Evolutionary conservation across 345 rosid species (phyloP).

Genomic region (Camelina sativa): DNA sequence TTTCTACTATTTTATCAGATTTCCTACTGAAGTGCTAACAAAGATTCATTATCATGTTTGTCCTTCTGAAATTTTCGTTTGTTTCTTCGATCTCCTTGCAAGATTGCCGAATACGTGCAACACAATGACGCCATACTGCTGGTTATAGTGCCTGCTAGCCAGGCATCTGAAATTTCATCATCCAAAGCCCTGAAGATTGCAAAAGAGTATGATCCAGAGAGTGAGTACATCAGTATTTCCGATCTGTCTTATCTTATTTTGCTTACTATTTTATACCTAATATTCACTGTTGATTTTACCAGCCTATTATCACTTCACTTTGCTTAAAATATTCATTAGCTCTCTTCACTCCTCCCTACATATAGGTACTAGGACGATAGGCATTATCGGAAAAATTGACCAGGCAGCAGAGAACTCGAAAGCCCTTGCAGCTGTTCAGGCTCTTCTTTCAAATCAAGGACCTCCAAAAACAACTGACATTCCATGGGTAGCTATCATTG

Average conservation of each 20-base stretch:
- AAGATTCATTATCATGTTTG: constrained; percentile 9
- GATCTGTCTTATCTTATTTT: constrained; percentile 4
- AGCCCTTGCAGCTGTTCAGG: constrained; percentile 97
- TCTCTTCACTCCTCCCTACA: constrained; percentile 18
- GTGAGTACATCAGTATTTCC: constrained; percentile 51
- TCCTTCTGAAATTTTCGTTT: constrained; percentile 27
- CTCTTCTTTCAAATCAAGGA: constrained; percentile 88
- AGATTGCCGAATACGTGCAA: constrained; percentile 79
- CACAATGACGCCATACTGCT: constrained; percentile 92
- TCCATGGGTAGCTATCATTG: constrained; percentile 98
- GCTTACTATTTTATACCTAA: neutral
- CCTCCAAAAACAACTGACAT: constrained; percentile 92
- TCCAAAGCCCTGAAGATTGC: constrained; percentile 87
- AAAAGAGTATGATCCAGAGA: constrained; percentile 88
- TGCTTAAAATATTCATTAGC: constrained; percentile 20
- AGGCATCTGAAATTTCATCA: constrained; percentile 92
- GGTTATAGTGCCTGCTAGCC: constrained; percentile 87
- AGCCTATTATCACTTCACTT: constrained; percentile 4
- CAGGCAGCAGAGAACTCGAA: constrained; percentile 87
- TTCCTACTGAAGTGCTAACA: neutral
- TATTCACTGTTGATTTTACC: constrained; percentile 15
- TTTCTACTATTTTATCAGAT: neutral
- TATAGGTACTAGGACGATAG: constrained; percentile 95
- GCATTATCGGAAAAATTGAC: constrained; percentile 90
- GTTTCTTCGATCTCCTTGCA: constrained; percentile 36